Conservation (phyloP, 345 rosid genomes). For the Sisymbrium altissimum region DNA sequence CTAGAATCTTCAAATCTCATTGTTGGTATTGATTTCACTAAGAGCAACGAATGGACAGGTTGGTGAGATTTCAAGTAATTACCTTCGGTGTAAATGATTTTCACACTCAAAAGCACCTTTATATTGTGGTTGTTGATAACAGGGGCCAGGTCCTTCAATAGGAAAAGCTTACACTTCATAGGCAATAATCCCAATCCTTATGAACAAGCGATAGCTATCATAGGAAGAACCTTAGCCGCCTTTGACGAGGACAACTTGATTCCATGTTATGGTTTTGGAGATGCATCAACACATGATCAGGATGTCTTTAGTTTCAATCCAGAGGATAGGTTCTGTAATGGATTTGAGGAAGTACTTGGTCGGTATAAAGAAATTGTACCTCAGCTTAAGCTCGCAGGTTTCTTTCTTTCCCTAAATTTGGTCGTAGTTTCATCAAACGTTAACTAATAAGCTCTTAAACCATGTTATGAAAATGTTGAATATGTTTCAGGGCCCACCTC, state of each 20-base stretch:
- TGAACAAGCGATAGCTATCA: slow-evolving; percentile 86
- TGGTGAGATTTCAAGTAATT: slow-evolving; percentile 12
- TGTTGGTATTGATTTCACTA: slow-evolving; percentile 97
- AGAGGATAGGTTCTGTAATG: slow-evolving; percentile 68
- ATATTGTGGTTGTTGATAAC: slow-evolving; percentile 20
- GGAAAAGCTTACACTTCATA: slow-evolving; percentile 71
- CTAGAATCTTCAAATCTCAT: slow-evolving; percentile 95
- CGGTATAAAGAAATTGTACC: slow-evolving; percentile 83
- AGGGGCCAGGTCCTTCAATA: slow-evolving; percentile 75
- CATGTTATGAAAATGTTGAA: neutral
- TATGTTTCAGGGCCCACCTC: slow-evolving; percentile 80
- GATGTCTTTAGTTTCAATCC: slow-evolving; percentile 82
- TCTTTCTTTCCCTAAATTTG: slow-evolving; percentile 5
- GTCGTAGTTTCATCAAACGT: neutral
- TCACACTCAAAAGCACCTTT: neutral
- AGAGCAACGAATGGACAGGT: slow-evolving; percentile 99
- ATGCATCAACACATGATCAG: slow-evolving; percentile 95
- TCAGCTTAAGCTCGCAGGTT: slow-evolving; percentile 82
- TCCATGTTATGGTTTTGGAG: slow-evolving; percentile 98
- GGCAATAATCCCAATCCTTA: slow-evolving; percentile 74
- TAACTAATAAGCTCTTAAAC: neutral
- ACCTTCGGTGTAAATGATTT: slow-evolving; percentile 9
- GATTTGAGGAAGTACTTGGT: slow-evolving; percentile 85
- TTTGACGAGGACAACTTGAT: slow-evolving; percentile 93
- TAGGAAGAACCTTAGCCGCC: slow-evolving; percentile 77